Evolutionary conservation across 495 filamentous ascomycete species (phyloP).

Genomic region (Penicillium manginii): DNA sequence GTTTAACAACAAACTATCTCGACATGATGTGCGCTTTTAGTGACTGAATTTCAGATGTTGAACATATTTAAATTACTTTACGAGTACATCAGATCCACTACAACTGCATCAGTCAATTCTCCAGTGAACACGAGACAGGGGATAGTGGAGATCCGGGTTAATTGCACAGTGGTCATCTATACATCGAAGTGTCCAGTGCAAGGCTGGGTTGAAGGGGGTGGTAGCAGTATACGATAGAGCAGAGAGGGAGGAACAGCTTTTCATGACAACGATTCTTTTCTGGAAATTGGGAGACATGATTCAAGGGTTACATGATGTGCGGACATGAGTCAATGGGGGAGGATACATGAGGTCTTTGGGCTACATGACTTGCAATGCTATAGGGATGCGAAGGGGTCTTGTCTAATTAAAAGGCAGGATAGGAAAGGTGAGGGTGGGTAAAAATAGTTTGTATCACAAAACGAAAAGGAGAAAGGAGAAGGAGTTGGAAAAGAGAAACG

Average conservation of each 20-base stretch:
- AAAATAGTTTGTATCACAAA: constrained; percentile 28
- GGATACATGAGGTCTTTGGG: constrained; percentile 56
- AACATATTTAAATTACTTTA: background rate
- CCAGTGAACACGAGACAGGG: background rate
- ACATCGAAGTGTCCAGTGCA: constrained; percentile 31
- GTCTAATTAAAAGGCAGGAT: constrained; percentile 50
- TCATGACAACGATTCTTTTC: constrained; percentile 45
- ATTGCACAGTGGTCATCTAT: constrained; percentile 22
- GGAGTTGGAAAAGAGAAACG: constrained; percentile 20
- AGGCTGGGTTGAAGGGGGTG: constrained; percentile 11
- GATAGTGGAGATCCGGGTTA: background rate
- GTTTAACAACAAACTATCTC: too few species aligned
- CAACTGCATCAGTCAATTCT: background rate
- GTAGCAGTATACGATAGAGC: constrained; percentile 37
- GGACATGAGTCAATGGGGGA: constrained; percentile 24
- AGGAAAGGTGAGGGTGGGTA: constrained; percentile 22
- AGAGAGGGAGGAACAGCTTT: constrained; percentile 29
- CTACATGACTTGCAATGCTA: constrained; percentile 53
- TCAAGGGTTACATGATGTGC: constrained; percentile 20
- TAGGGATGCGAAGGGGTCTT: constrained; percentile 35
- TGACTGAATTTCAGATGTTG: too few species aligned
- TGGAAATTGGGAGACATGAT: constrained; percentile 12
- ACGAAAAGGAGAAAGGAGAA: background rate
- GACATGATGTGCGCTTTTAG: too few species aligned
- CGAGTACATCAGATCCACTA: background rate